phyloP scores from a whole-genome alignment of 805 yeast genomes.

The Sugiyamaella qingdaonensis region DNA sequence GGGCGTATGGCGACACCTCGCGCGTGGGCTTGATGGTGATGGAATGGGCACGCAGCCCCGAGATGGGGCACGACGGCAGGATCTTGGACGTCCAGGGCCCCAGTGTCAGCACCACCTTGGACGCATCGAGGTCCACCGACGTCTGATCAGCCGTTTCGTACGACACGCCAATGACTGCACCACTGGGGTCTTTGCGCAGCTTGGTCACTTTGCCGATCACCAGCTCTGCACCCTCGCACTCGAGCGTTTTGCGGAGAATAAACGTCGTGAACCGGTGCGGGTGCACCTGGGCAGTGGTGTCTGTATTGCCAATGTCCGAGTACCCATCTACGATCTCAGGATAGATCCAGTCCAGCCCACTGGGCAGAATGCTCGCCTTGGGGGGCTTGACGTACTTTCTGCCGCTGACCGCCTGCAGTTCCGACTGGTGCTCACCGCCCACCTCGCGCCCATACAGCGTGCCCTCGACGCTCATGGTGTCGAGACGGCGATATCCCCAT shows the following conservation, averaged over 20 bases:
- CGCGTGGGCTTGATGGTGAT: slow-evolving; percentile 81
- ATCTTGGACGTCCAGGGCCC: slow-evolving; percentile 98
- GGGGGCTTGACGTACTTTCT: background rate
- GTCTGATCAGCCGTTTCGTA: slow-evolving; percentile 40
- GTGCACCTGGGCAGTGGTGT: slow-evolving; percentile 93
- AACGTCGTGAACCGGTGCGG: slow-evolving; percentile 91
- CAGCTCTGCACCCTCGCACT: slow-evolving; percentile 76
- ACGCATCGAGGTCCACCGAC: slow-evolving; percentile 45
- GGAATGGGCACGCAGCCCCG: slow-evolving; percentile 92
- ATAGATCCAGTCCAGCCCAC: slow-evolving; percentile 68
- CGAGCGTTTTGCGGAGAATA: slow-evolving; percentile 72
- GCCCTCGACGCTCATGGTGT: slow-evolving; percentile 85
- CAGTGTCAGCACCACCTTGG: slow-evolving; percentile 76
- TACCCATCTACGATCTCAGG: slow-evolving; percentile 62
- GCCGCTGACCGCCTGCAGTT: background rate
- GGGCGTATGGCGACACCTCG: slow-evolving; percentile 87
- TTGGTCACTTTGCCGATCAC: slow-evolving; percentile 80
- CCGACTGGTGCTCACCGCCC: background rate
- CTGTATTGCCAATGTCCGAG: slow-evolving; percentile 76
- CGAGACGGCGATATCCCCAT: slow-evolving; percentile 91
- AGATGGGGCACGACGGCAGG: slow-evolving; percentile 88
- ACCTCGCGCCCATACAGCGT: slow-evolving; percentile 43
- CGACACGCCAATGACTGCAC: slow-evolving; percentile 67
- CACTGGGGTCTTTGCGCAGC: slow-evolving; percentile 53
- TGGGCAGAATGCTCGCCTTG: slow-evolving; percentile 41